Base-by-base conservation (phyloP, 169 alveolate genomes). In the Babesia ovis region DNA sequence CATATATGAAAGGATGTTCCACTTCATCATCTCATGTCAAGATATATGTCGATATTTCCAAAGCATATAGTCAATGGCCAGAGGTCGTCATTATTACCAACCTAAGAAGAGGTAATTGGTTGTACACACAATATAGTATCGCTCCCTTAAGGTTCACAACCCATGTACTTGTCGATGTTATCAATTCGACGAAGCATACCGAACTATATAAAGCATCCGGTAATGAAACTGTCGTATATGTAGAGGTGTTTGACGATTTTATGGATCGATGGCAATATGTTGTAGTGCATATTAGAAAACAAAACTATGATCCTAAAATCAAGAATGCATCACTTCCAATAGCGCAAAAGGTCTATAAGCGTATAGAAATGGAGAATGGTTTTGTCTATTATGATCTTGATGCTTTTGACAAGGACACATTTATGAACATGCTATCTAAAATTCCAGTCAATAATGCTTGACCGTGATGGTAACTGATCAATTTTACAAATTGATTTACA, bases 91-190 rank as follows among this genome's bases (percentile, higher is more conserved):
- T 54, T 25, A 8, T 54, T 4, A 11, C 35, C 3, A 54, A 54
- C 61, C 35, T 54, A 4, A 54, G 61, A 54, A 22, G 35, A 8
- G 61, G 61, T 25, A 35, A 54, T 29, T 54, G 61, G 61, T 11
- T 54, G 61, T 54, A 54, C 41, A 6, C 43, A 11, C 61, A 54
- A 22, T 54, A 54, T 35, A 11, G 43, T 29, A n/a, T 54, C 8
- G 61, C 41, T 5, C 61, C 61, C 8, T 18, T 48, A 20, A 12
- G 56, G 32, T 48, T 18, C 56, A 6, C 34, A 29, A 20, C 25
- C n/a, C 5, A 48, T 12, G 12, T 12, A 8, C 6, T 29, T 29
- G 41, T 29, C 12, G 22, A 29, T 4, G 61, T 54, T 8, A 22
- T 23, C 34, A 29, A 54, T n/a, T 54, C 61, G n/a, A 8, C 6